Conservation (phyloP, 2,329 filamentous ascomycete species). For the Paraconiothyrium sp. region DNA sequence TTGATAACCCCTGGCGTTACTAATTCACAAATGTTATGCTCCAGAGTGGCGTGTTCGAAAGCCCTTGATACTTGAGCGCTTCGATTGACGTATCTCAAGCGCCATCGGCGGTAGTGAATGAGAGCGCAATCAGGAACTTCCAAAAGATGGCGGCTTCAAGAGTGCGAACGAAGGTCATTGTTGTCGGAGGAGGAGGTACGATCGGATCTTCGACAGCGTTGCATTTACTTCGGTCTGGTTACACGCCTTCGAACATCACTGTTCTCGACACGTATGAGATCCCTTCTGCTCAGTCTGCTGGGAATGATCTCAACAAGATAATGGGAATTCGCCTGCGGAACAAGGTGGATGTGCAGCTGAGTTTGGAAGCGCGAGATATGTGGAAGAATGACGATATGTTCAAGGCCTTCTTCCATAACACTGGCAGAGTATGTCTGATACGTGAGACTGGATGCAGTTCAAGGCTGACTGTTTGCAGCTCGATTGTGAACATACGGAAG, state of each 20-base stretch:
- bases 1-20: no score
- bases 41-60: constrained; percentile 5
- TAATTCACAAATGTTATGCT: neutral
- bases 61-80: constrained; percentile 8
- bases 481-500: constrained; percentile 47
- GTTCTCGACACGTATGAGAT: constrained; percentile 59
- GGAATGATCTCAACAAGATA: constrained; percentile 63
- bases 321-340: constrained; percentile 52
- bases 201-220: constrained; percentile 65
- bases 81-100: constrained; percentile 4
- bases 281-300: constrained; percentile 59
- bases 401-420: constrained; percentile 58
- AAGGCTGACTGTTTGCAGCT: constrained; percentile 31
- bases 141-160: constrained; percentile 30
- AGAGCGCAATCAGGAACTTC: neutral
- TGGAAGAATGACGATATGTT: constrained; percentile 59
- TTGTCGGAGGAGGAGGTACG: constrained; percentile 62
- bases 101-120: constrained; percentile 2
- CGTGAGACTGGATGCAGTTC: neutral
- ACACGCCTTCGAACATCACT: constrained; percentile 56
- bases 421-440: constrained; percentile 41
- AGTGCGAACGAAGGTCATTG: constrained; percentile 42
- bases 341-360: constrained; percentile 49
- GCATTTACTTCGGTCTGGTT: constrained; percentile 60
- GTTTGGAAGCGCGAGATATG: constrained; percentile 47